These are phyloP conservation scores for Coemansia sp. DNA, from an alignment of 192 early-diverging fungal species.

Conservation along the genomic window DNA sequence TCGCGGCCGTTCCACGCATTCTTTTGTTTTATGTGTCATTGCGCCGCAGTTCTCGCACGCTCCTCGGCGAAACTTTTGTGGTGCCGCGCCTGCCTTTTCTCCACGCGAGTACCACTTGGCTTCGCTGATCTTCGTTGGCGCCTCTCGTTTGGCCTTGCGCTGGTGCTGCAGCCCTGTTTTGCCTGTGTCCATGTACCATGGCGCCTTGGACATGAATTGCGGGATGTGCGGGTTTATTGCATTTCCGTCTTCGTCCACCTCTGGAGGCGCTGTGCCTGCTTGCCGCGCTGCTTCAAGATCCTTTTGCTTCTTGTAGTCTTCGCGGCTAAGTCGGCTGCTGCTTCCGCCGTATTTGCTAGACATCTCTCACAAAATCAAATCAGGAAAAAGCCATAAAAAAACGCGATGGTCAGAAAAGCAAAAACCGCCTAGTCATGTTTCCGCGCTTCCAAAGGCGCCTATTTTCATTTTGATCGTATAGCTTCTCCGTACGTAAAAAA, in stretches of 20 bases:
- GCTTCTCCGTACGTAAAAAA: background rate
- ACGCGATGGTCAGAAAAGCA: background rate
- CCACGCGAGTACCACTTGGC: constrained; percentile 44
- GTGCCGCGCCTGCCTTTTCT: constrained; percentile 64
- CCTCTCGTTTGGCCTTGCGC: constrained; percentile 30
- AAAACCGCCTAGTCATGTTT: background rate
- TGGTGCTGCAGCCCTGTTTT: constrained; percentile 89
- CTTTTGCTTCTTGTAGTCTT: constrained; percentile 94
- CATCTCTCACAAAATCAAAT: constrained; percentile 6
- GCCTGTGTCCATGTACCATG: constrained; percentile 89
- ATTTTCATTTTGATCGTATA: background rate
- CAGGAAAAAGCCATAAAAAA: background rate
- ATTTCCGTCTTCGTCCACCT: constrained; percentile 82
- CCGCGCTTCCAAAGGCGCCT: background rate
- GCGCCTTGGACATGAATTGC: constrained; percentile 92
- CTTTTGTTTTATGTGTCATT: constrained; percentile 89
- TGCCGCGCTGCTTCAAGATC: constrained; percentile 96
- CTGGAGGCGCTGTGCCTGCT: constrained; percentile 87
- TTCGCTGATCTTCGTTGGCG: constrained; percentile 7
- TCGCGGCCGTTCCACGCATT: constrained; percentile 92
- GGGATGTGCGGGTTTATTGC: constrained; percentile 99
- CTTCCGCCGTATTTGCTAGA: constrained; percentile 15
- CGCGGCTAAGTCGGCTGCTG: constrained; percentile 78
- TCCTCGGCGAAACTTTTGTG: constrained; percentile 92
- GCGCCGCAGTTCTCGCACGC: constrained; percentile 99